phyloP scores from a whole-genome alignment of 106 monocot genomes.

The Dendrobium chrysotoxum region DNA sequence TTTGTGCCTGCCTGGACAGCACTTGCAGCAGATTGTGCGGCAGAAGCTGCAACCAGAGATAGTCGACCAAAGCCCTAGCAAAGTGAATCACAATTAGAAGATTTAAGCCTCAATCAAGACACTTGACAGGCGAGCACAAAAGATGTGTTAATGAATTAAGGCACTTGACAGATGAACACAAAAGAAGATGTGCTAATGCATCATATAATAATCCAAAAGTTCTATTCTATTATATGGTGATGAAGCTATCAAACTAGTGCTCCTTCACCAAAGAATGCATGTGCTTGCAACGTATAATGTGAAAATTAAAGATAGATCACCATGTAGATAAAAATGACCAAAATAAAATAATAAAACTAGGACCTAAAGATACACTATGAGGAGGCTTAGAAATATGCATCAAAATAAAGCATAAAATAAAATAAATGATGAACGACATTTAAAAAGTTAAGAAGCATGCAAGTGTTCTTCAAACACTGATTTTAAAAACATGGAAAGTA shows the following conservation, averaged over 20 bases:
- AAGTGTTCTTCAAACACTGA: background rate
- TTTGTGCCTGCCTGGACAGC: slow-evolving; percentile 28
- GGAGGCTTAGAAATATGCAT: background rate
- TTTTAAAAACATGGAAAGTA: background rate
- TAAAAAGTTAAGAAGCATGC: background rate
- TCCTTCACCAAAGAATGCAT: background rate
- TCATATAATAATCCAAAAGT: background rate
- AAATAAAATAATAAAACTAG: background rate
- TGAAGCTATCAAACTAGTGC: background rate
- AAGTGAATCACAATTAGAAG: slow-evolving; percentile 1
- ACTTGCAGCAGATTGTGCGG: slow-evolving; percentile 33
- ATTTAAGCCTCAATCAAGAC: background rate
- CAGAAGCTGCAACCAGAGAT: slow-evolving; percentile 33
- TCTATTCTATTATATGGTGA: background rate
- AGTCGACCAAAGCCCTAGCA: slow-evolving; percentile 27
- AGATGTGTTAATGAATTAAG: background rate
- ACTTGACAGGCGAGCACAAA: background rate
- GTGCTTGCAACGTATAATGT: background rate
- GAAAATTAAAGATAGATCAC: background rate
- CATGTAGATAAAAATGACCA: background rate
- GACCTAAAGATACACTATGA: background rate
- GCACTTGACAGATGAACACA: background rate
- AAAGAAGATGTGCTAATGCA: background rate
- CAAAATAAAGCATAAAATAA: background rate
- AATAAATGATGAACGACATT: too few species aligned